Evolutionary conservation across 2,329 filamentous ascomycete species (phyloP), one percentile per base, ranked within the genome.

Genomic region (Rutstroemia sp.): DNA sequence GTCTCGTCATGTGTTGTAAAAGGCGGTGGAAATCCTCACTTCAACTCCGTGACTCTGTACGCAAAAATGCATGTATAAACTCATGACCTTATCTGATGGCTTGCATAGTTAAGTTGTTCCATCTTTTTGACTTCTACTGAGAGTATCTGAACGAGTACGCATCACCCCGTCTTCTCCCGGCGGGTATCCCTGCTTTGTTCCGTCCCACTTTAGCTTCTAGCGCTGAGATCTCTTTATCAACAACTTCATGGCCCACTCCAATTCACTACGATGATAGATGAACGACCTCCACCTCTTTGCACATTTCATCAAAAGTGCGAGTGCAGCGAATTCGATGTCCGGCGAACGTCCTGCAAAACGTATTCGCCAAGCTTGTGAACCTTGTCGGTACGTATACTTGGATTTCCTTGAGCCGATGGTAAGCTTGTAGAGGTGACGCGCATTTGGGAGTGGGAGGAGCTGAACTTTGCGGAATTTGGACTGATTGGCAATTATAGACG

Each of bases 301-400:
- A 37, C 51, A 53, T 52, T 54, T 52, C 38, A 57, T 56, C 50
- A 14, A 53, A 54, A 54, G 37, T 52, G 44, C 51, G 4, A 41
- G 19, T 27, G 27, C n/a, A 18, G 4, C n/a, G 19, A 51, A 21
- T 48, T 54, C 42, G 27, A 53, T 57, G 49, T 54, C 49, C 14
- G 60, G 52, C 25, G 65, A 66, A 56, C 64, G 66, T n/a, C 66
- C 66, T 25, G 61, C 65, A 14, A 68, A 69, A 56, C 62, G 67
- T 27, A 57, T 66, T 38, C 59, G 66, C 19, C 67, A 69, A 63
- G 70, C 70, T 39, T 72, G 70, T 58, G 70, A 71, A 55, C 69
- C 70, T 7, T 72, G 70, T 59, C 65, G 70, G 70, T 71, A 60
- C 56, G 65, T 52, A 16, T 23, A 39, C 39, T 10, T 30, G 9